Evolutionary conservation across 768 basidiomycete species (phyloP).

Genomic region (Leucocoprinus birnbaumii): DNA sequence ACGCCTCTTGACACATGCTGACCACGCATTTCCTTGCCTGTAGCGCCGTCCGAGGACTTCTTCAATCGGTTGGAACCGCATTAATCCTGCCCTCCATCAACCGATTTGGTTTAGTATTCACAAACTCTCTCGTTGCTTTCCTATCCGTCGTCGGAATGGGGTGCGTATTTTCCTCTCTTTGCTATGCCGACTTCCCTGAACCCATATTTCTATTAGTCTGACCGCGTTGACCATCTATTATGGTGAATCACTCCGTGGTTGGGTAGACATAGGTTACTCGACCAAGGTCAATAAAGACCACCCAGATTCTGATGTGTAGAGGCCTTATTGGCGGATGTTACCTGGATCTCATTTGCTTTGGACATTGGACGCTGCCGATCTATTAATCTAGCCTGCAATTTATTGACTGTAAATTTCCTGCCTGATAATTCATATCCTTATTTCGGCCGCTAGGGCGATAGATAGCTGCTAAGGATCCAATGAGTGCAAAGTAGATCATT

Average conservation of each 20-base stretch:
- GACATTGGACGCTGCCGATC: too few species aligned
- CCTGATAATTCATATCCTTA: too few species aligned
- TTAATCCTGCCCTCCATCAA: conserved; percentile 53
- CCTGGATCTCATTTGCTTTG: too few species aligned
- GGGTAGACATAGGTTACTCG: conserved; percentile 56
- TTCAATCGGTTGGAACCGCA: conserved; percentile 44
- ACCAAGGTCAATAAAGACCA: conserved; percentile 32
- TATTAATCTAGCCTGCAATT: too few species aligned
- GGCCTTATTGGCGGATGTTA: too few species aligned
- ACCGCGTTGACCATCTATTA: conserved; percentile 52
- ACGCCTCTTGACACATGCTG: neutral
- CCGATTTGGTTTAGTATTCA: conserved; percentile 43
- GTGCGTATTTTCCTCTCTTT: conserved; percentile 33
- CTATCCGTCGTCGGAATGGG: conserved; percentile 46
- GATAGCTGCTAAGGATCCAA: too few species aligned
- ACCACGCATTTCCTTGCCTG: neutral
- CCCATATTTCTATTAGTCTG: conserved; percentile 34
- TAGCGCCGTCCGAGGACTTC: too few species aligned
- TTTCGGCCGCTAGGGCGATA: too few species aligned
- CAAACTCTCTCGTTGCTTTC: conserved; percentile 42
- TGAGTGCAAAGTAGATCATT: too few species aligned
- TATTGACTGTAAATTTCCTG: too few species aligned
- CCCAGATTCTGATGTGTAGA: conserved; percentile 23
- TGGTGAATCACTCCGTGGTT: conserved; percentile 53
- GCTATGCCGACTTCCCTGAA: neutral